phyloP scores from a whole-genome alignment of 805 yeast species.

The Yarrowia yakushimensis region DNA sequence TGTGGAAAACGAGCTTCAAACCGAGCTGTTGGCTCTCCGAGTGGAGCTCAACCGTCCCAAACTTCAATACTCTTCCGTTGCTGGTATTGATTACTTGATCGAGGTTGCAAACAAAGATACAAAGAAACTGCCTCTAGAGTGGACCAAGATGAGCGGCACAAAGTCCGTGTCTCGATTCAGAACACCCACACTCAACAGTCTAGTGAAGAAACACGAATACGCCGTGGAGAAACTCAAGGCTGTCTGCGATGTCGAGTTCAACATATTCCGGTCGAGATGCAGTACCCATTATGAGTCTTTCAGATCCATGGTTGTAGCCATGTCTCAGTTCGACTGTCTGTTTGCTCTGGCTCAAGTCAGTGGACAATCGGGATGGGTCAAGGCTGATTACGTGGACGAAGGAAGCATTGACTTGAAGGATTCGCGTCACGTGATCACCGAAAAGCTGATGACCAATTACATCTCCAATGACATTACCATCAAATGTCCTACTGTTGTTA shows the following conservation, averaged over 20 bases:
- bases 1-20: conserved; percentile 48
- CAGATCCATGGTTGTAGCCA: conserved; percentile 44
- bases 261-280: conserved; percentile 41
- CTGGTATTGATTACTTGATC: conserved; percentile 67
- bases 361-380: conserved; percentile 44
- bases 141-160: conserved; percentile 76
- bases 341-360: conserved; percentile 64
- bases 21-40: conserved; percentile 51
- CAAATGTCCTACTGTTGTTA: conserved; percentile 59
- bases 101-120: conserved; percentile 65
- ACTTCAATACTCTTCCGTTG: conserved; percentile 52
- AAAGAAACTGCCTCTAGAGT: conserved; percentile 60
- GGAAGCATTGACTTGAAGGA: conserved; percentile 50
- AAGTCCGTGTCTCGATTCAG: conserved; percentile 66
- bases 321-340: conserved; percentile 64
- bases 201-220: conserved; percentile 56
- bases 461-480: conserved; percentile 47
- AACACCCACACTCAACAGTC: conserved; percentile 52
- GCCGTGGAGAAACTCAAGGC: conserved; percentile 52
- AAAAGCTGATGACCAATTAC: conserved; percentile 64
- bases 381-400: conserved; percentile 49
- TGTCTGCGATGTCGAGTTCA: conserved; percentile 49
- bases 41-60: conserved; percentile 52
- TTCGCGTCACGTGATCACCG: conserved; percentile 68
- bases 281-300: conserved; percentile 42